Conservation (phyloP, 78 protist genomes). For the Anaeramoeba flamelloides region DNA sequence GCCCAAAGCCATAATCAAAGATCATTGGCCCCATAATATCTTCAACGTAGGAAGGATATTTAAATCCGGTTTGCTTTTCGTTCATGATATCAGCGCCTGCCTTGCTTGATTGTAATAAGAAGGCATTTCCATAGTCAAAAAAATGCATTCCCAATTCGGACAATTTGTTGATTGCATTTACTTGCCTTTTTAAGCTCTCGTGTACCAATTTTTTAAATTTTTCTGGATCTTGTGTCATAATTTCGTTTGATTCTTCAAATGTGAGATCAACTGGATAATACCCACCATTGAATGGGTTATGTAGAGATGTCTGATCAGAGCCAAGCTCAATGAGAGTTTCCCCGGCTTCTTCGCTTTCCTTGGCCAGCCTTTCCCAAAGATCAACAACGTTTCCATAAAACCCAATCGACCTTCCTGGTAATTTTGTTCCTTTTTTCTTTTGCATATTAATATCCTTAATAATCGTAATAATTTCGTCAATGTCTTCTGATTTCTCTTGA, state of each 20-base stretch:
- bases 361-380: conserved; percentile 48
- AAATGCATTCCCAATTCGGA: conserved; percentile 55
- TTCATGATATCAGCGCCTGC: conserved; percentile 59
- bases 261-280: conserved; percentile 55
- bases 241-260: conserved; percentile 52
- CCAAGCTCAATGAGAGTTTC: conserved; percentile 60
- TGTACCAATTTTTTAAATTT: conserved; percentile 49
- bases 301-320: conserved; percentile 45
- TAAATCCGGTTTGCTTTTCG: conserved; percentile 26
- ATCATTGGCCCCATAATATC: conserved; percentile 67
- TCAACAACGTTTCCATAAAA: conserved; percentile 51
- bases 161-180: conserved; percentile 45
- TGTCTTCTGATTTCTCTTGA: conserved; percentile 13
- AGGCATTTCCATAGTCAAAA: conserved; percentile 70
- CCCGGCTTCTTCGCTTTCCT: conserved; percentile 7
- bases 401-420: background rate
- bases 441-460: conserved; percentile 12
- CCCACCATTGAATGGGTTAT: conserved; percentile 74
- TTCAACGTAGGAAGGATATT: conserved; percentile 66
- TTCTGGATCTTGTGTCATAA: conserved; percentile 53
- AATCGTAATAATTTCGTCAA: conserved; percentile 20
- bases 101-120: conserved; percentile 43
- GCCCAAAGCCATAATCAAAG: conserved; percentile 71
- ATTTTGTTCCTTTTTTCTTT: conserved; percentile 14
- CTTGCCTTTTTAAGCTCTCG: conserved; percentile 48